Conservation (phyloP, 1,139 yeast genomes). For the Hemisphaericaspora lyxosophila region DNA sequence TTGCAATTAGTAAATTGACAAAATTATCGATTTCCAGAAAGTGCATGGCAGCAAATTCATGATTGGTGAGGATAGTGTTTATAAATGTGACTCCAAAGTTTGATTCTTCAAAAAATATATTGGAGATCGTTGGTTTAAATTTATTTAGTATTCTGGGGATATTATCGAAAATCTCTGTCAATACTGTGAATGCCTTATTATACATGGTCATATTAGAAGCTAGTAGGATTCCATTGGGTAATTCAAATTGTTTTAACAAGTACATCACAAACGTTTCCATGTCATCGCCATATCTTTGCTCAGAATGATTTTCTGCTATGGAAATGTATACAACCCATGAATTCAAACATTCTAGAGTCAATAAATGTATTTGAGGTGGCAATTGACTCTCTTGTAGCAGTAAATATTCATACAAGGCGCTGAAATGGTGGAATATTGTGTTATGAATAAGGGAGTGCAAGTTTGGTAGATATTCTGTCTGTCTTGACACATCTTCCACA, state of each 20-base stretch:
- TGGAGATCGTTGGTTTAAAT: constrained; percentile 21
- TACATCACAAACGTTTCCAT: constrained; percentile 17
- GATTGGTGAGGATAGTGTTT: constrained; percentile 21
- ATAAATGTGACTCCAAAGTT: constrained; percentile 42
- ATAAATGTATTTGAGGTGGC: constrained; percentile 11
- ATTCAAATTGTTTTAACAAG: constrained; percentile 24
- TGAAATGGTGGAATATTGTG: constrained; percentile 10
- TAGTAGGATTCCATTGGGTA: constrained; percentile 5
- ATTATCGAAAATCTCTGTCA: constrained; percentile 48
- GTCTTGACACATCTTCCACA: constrained; percentile 54
- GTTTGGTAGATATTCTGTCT: constrained; percentile 17
- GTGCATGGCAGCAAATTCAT: constrained; percentile 31
- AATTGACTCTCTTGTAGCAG: constrained; percentile 1
- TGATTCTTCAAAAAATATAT: constrained; percentile 35
- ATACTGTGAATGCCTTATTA: constrained; percentile 32
- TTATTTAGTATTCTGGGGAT: constrained; percentile 41
- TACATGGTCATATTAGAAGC: constrained; percentile 21
- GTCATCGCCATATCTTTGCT: constrained; percentile 30
- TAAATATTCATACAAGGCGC: constrained; percentile 9
- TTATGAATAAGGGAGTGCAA: constrained; percentile 15
- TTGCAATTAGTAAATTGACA: constrained; percentile 51
- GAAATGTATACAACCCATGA: constrained; percentile 37
- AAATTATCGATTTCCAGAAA: constrained; percentile 47
- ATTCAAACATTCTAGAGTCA: constrained; percentile 31
- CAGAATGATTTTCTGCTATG: constrained; percentile 35